Evolutionary conservation across 495 filamentous ascomycete genomes (phyloP).

Genomic region (Peziza echinospora): DNA sequence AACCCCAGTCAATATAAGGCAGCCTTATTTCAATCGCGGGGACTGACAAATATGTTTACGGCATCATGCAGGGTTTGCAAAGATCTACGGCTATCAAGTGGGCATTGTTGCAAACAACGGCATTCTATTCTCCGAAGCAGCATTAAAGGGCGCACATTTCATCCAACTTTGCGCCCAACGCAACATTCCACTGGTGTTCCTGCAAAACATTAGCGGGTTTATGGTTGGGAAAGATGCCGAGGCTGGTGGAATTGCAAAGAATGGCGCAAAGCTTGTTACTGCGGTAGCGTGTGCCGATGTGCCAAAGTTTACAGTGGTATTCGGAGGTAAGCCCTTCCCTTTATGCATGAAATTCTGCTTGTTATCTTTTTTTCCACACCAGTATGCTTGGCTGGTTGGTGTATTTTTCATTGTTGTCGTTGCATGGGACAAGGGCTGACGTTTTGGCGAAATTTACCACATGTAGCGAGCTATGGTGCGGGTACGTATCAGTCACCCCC

Average conservation of each 20-base stretch:
- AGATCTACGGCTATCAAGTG: slow-evolving; percentile 74
- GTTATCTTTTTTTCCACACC: too few species aligned
- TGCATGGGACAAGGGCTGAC: too few species aligned
- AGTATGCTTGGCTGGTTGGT: too few species aligned
- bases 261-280: slow-evolving; percentile 90
- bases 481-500: background rate
- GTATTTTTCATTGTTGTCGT: too few species aligned
- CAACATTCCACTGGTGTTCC: slow-evolving; percentile 69
- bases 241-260: slow-evolving; percentile 88
- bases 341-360: too few species aligned
- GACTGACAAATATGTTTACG: too few species aligned
- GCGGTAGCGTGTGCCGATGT: slow-evolving; percentile 89
- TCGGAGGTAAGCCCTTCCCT: slow-evolving; percentile 64
- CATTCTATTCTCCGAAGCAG: slow-evolving; percentile 79
- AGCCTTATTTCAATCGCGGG: too few species aligned
- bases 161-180: slow-evolving; percentile 92
- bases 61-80: slow-evolving; percentile 43
- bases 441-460: too few species aligned
- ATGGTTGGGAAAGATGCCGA: slow-evolving; percentile 94
- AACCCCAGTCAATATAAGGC: too few species aligned
- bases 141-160: slow-evolving; percentile 91
- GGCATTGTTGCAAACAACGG: slow-evolving; percentile 95
- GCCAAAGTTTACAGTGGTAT: slow-evolving; percentile 89
- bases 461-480: background rate
- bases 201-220: slow-evolving; percentile 94